Conservation (phyloP, 805 yeast genomes). For the Candida anglica region DNA sequence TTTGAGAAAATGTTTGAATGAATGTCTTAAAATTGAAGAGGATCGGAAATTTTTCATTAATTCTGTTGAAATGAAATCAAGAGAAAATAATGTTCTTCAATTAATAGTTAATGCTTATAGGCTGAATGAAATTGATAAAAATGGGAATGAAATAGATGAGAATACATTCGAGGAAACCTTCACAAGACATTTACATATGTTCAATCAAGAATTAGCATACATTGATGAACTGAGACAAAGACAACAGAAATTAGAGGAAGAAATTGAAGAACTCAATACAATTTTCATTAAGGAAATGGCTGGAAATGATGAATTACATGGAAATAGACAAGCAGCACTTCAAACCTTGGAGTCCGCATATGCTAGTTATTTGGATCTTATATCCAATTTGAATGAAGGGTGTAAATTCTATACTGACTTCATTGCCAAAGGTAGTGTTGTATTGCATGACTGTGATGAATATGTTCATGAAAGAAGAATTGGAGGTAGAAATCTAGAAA, state of each 20-base stretch:
- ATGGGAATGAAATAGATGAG: conserved; percentile 14
- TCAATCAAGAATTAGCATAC: conserved; percentile 45
- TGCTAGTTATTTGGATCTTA: conserved; percentile 50
- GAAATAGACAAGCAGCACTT: conserved; percentile 45
- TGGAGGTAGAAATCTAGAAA: conserved; percentile 51
- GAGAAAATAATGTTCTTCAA: conserved; percentile 48
- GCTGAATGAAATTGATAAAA: conserved; percentile 10
- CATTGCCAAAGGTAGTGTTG: conserved; percentile 38
- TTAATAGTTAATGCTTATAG: conserved; percentile 48
- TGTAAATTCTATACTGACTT: conserved; percentile 66
- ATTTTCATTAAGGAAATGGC: conserved; percentile 21
- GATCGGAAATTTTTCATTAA: conserved; percentile 39
- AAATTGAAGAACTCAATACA: conserved; percentile 29
- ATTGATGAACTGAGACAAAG: conserved; percentile 34
- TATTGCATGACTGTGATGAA: conserved; percentile 46
- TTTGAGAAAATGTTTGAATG: conserved; percentile 30
- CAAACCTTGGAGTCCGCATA: conserved; percentile 49
- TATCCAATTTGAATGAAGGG: conserved; percentile 64
- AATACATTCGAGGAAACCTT: conserved; percentile 34
- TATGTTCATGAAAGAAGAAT: conserved; percentile 49
- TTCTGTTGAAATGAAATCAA: conserved; percentile 40
- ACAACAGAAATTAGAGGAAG: conserved; percentile 33
- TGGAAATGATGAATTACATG: conserved; percentile 15
- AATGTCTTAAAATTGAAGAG: conserved; percentile 24
- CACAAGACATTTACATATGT: conserved; percentile 41